phyloP scores from a whole-genome alignment of 176 grass and related monocot genomes.

The Lolium multiflorum region DNA sequence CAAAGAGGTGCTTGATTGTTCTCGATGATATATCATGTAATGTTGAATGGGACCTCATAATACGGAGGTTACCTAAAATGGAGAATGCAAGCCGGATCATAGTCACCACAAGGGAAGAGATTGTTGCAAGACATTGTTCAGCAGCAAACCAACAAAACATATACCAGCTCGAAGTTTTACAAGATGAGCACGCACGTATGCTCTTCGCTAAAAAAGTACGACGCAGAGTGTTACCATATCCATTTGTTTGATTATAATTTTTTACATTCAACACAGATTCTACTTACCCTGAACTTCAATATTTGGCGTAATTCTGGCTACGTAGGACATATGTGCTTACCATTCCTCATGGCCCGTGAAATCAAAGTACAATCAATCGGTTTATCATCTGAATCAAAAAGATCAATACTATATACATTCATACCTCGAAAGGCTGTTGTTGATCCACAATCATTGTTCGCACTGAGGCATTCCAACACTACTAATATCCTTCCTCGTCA shows the following conservation, averaged over 20 bases:
- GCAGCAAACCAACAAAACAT: background rate
- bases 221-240: background rate
- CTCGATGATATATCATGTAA: background rate
- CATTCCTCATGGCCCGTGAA: background rate
- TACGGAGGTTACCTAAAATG: background rate
- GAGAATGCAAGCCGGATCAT: slow-evolving; percentile 32
- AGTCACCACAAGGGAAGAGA: slow-evolving; percentile 33
- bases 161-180: background rate
- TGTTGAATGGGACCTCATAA: background rate
- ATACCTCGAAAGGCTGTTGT: background rate
- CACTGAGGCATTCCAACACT: background rate
- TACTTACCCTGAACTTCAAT: background rate
- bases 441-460: background rate
- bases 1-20: background rate
- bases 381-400: background rate
- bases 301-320: background rate
- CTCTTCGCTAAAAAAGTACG: slow-evolving; percentile 34
- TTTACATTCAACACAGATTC: background rate
- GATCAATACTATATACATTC: background rate
- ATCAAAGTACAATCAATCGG: too few species aligned
- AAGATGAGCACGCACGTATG: background rate
- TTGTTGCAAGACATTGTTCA: slow-evolving; percentile 31
- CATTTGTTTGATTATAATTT: background rate
- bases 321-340: background rate
- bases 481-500: background rate